Base-by-base conservation (phyloP, 1,284 basidiomycete genomes). In the Ustilago curta region DNA sequence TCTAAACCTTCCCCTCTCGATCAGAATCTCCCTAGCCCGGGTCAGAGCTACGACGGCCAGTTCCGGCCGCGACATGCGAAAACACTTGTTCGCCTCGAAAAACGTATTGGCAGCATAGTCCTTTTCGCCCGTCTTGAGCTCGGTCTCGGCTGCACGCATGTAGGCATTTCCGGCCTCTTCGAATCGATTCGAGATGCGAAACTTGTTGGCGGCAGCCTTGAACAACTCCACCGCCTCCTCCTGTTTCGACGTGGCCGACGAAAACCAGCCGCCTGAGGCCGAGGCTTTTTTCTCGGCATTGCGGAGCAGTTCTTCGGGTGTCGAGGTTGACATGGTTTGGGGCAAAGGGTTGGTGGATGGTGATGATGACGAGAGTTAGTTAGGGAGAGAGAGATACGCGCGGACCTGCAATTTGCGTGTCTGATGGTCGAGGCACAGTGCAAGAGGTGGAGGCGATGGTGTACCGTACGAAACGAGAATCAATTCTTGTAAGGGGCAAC, bases 161-260 rank as follows among this genome's bases (percentile, higher is more conserved):
- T 83, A 76, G 29, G 82, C 83, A 86, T 94, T 91, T 4, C 95
- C 95, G 1, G 93, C 93, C 77, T 94, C 92, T 83, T 91, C 92
- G 88, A 95, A 97, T 59, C 90, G 88, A 84, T 94, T 94, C 84
- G 97, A 94, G 70, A 97, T 88, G 88, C 97, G 97, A 90, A 94
- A 98, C 44, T 92, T 89, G 87, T 98, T 98, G 47, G 93, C 96
- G 14, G 95, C 94, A 85, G 95, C 92, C 82, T 93, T 92, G 86
- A 92, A 97, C 25, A 97, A 88, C 87, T 97, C 95, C 49, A 93
- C 93, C 3, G 95, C 94, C 85, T 97, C 95, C 86, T 98, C 83
- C 25, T 77, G 76, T 56, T 80, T 81, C 44, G 76, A 70, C 18
- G 69, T 56, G 8, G 72, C 65, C 12, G 75, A 78, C 6, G 77